Conservation (phyloP, 495 filamentous ascomycete genomes). For the Trichoderma gamsii region DNA sequence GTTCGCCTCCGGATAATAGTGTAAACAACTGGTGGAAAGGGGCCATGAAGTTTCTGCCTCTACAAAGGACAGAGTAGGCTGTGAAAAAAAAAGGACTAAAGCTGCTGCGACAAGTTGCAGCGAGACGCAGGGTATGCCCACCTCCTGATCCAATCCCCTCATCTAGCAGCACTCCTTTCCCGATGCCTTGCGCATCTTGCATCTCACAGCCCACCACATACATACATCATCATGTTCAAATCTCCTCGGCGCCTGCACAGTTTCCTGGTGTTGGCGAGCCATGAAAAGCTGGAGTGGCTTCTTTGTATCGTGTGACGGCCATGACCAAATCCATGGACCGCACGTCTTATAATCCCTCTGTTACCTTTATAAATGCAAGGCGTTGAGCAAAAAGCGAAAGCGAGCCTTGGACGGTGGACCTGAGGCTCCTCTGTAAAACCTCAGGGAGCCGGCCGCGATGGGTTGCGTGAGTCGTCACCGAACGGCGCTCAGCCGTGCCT, state of each 20-base stretch:
- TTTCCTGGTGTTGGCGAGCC: background rate
- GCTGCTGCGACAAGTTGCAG: background rate
- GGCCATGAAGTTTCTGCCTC: conserved; percentile 7
- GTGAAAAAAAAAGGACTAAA: background rate
- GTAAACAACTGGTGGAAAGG: conserved; percentile 11
- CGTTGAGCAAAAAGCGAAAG: conserved; percentile 6
- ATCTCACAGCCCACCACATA: background rate
- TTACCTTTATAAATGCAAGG: conserved; percentile 9
- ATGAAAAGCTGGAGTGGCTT: conserved; percentile 1
- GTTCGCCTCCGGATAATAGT: conserved; percentile 13
- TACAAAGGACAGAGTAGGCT: conserved; percentile 10
- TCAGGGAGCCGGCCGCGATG: conserved; percentile 8
- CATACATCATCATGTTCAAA: background rate
- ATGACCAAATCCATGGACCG: conserved; percentile 1
- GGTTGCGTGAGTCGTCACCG: background rate
- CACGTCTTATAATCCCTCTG: conserved; percentile 1
- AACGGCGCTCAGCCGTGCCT: conserved; percentile 1
- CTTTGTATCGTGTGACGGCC: conserved; percentile 12
- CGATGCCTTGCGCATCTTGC: background rate
- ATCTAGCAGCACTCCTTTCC: background rate
- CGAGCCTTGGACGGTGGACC: background rate
- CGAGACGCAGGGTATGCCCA: conserved; percentile 9
- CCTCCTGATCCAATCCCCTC: conserved; percentile 10
- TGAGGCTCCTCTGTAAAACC: conserved; percentile 5
- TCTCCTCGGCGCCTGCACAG: background rate